Conservation (phyloP, 129 eudicot species). For the Calendula officinalis region DNA sequence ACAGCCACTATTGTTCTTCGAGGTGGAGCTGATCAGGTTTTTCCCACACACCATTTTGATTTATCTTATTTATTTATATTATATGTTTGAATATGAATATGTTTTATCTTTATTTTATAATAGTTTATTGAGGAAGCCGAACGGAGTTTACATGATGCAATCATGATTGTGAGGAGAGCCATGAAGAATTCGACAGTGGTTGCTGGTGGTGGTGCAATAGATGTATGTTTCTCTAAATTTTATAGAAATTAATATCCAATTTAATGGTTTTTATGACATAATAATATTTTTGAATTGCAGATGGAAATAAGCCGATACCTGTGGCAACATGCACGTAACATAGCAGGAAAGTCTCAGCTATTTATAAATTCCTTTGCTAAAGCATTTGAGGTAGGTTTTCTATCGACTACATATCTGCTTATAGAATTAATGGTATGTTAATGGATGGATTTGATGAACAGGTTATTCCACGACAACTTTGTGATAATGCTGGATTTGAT, state of each 20-base stretch:
- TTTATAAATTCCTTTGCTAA: constrained; percentile 94
- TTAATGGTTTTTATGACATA: neutral
- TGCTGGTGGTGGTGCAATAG: constrained; percentile 99
- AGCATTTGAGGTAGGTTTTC: constrained; percentile 82
- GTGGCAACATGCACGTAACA: constrained; percentile 97
- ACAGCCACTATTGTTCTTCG: constrained; percentile 92
- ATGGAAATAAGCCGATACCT: constrained; percentile 93
- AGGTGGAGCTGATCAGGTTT: constrained; percentile 95
- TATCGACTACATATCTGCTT: neutral
- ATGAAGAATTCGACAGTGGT: constrained; percentile 93
- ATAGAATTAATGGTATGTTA: constrained; percentile 10
- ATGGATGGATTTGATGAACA: constrained; percentile 28
- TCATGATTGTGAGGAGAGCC: constrained; percentile 98
- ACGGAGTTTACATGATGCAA: constrained; percentile 98
- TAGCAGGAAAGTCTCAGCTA: constrained; percentile 98
- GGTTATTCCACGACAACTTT: constrained; percentile 91
- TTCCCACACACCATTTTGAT: neutral
- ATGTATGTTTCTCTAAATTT: constrained; percentile 45
- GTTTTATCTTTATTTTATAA: constrained; percentile 10
- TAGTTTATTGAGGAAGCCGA: constrained; percentile 99
- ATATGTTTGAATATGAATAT: neutral
- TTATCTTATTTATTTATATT: neutral
- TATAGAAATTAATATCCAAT: neutral
- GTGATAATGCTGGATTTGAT: constrained; percentile 98
- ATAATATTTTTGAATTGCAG: constrained; percentile 36